Conservation (phyloP, 495 filamentous ascomycete genomes). For the Hypoxylon lienhwacheense region DNA sequence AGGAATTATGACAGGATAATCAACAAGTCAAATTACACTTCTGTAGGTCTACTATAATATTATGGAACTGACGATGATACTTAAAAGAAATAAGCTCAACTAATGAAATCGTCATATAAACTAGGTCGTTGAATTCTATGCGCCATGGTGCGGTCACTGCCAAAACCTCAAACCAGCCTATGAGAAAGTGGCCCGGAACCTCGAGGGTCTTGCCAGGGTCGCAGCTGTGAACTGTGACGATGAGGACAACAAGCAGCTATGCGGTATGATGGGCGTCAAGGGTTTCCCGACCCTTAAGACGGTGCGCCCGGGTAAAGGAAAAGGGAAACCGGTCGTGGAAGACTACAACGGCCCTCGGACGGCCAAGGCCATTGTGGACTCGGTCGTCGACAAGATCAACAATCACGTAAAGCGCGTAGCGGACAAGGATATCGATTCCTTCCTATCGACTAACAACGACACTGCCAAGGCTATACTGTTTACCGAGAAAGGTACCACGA, state of each 20-base stretch:
- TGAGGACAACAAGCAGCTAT: slow-evolving; percentile 88
- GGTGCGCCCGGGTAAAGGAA: slow-evolving; percentile 75
- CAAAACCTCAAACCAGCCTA: slow-evolving; percentile 93
- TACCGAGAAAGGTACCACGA: slow-evolving; percentile 88
- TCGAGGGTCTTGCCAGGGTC: slow-evolving; percentile 89
- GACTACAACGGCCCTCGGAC: slow-evolving; percentile 86
- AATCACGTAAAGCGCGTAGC: slow-evolving; percentile 84
- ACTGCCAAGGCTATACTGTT: slow-evolving; percentile 88
- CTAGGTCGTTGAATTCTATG: slow-evolving; percentile 78
- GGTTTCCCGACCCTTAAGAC: slow-evolving; percentile 98
- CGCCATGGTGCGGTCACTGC: slow-evolving; percentile 96
- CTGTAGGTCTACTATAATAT: slow-evolving; percentile 59
- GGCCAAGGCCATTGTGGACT: slow-evolving; percentile 84
- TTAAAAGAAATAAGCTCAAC: not conserved
- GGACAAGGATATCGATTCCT: slow-evolving; percentile 76
- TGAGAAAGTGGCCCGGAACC: slow-evolving; percentile 87
- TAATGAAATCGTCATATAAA: slow-evolving; percentile 11
- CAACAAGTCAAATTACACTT: slow-evolving; percentile 84
- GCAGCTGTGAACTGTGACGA: slow-evolving; percentile 96
- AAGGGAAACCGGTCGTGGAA: slow-evolving; percentile 79
- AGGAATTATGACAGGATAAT: slow-evolving; percentile 84
- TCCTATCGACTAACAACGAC: slow-evolving; percentile 71
- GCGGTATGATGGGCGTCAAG: slow-evolving; percentile 83
- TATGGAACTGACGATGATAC: not conserved
- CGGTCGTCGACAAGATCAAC: slow-evolving; percentile 82